Conservation (phyloP, 306 rosid species). For the Malus sieversii region DNA sequence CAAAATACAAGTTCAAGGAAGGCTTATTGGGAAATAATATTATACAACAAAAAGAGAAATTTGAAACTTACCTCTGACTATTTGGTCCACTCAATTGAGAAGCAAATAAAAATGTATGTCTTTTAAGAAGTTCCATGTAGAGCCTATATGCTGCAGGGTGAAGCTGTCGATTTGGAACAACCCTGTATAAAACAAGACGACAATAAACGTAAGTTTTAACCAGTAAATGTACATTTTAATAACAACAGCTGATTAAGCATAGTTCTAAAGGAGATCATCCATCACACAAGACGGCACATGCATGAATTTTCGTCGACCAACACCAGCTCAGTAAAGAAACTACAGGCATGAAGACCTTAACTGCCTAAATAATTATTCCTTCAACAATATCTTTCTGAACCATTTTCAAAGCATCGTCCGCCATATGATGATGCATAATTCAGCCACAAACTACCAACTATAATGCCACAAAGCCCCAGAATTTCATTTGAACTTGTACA, state of each 20-base stretch:
- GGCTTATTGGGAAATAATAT: not conserved
- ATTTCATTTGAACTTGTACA: not conserved
- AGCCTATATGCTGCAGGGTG: constrained; percentile 69
- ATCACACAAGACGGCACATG: not conserved
- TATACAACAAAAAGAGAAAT: constrained; percentile 1
- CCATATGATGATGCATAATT: not conserved
- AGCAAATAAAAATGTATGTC: constrained; percentile 32
- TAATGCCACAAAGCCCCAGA: not conserved
- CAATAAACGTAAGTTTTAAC: constrained; percentile 5
- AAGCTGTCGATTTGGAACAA: constrained; percentile 53
- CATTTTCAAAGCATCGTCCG: not conserved
- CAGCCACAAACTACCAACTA: not conserved
- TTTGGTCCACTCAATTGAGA: constrained; percentile 40
- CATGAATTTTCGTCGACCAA: not conserved
- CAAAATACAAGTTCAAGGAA: not conserved
- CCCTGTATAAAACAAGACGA: constrained; percentile 37
- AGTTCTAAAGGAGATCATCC: no score
- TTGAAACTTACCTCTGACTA: constrained; percentile 53
- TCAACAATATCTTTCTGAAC: not conserved
- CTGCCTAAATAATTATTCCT: not conserved
- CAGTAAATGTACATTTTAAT: not conserved
- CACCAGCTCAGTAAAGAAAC: not conserved
- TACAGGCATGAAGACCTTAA: not conserved
- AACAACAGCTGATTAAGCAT: no score
- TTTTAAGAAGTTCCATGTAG: constrained; percentile 71